Evolutionary conservation across 1,284 basidiomycete genomes (phyloP).

Genomic region (Ceratobasidium theobromae): DNA sequence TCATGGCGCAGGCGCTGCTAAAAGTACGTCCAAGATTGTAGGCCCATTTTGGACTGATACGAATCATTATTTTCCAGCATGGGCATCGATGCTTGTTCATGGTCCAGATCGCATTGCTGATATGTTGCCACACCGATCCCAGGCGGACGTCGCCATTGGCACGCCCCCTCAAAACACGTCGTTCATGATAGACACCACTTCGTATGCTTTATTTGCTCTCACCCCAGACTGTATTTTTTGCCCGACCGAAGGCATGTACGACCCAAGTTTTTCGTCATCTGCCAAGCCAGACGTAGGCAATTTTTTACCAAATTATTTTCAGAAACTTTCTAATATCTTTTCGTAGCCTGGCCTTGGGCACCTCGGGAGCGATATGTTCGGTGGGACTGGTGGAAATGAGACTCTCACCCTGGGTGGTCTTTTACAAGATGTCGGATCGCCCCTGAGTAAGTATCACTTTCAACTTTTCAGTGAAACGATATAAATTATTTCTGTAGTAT

Average conservation of each 20-base stretch:
- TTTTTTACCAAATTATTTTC: background rate
- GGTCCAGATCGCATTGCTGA: background rate
- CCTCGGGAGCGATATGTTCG: background rate
- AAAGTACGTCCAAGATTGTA: background rate
- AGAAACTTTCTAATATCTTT: background rate
- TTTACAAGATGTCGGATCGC: conserved; percentile 6
- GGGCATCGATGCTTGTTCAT: conserved; percentile 9
- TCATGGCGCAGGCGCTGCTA: background rate
- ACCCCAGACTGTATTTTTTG: conserved; percentile 25
- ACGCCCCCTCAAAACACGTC: conserved; percentile 27
- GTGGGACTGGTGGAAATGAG: conserved; percentile 17
- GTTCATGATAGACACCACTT: background rate
- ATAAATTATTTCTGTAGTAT: background rate
- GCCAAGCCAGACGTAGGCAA: background rate
- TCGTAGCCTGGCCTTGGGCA: background rate
- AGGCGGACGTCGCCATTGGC: conserved; percentile 2
- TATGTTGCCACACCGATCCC: background rate
- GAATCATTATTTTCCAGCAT: background rate
- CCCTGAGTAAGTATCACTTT: background rate
- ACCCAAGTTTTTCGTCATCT: conserved; percentile 3
- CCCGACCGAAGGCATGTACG: conserved; percentile 22
- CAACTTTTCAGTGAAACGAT: background rate
- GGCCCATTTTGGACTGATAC: background rate
- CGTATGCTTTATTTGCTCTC: conserved; percentile 1
- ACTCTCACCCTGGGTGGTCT: conserved; percentile 21